phyloP scores from a whole-genome alignment of 495 filamentous ascomycete genomes.

The Aspergillus indologenus region DNA sequence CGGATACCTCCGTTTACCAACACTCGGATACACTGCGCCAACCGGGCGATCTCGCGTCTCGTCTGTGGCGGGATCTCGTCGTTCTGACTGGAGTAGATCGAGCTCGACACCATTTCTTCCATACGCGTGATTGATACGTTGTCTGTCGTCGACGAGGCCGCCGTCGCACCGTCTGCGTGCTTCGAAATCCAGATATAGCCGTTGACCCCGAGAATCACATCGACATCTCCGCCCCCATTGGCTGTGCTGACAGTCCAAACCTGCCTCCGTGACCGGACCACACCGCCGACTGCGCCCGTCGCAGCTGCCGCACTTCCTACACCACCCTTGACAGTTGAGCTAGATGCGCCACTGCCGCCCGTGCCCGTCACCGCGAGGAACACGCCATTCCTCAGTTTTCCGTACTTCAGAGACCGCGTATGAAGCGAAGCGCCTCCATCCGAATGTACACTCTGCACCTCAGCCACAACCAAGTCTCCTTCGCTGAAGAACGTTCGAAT shows the following conservation, averaged over 20 bases:
- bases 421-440: constrained; percentile 85
- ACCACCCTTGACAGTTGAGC: constrained; percentile 33
- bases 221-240: constrained; percentile 70
- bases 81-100: constrained; percentile 89
- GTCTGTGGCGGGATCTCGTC: constrained; percentile 72
- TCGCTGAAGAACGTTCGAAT: constrained; percentile 91
- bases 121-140: constrained; percentile 69
- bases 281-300: constrained; percentile 51
- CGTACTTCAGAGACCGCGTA: constrained; percentile 86
- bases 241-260: constrained; percentile 74
- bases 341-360: constrained; percentile 62
- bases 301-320: constrained; percentile 24
- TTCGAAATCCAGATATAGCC: constrained; percentile 93
- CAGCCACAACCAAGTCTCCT: constrained; percentile 84
- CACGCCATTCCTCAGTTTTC: constrained; percentile 88
- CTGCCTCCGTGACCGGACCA: constrained; percentile 76
- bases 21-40: constrained; percentile 73
- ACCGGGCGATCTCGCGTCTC: constrained; percentile 80
- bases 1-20: constrained; percentile 75
- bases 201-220: constrained; percentile 89
- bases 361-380: constrained; percentile 78
- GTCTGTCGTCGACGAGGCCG: constrained; percentile 43
- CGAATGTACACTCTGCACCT: constrained; percentile 78
- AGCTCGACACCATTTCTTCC: constrained; percentile 71
- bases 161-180: constrained; percentile 56